Percentiles rank a stretch among this genome's conserved stretches.
phyloP scores from a whole-genome alignment of 139 green algal genomes.

The Chlorella sp. region DNA sequence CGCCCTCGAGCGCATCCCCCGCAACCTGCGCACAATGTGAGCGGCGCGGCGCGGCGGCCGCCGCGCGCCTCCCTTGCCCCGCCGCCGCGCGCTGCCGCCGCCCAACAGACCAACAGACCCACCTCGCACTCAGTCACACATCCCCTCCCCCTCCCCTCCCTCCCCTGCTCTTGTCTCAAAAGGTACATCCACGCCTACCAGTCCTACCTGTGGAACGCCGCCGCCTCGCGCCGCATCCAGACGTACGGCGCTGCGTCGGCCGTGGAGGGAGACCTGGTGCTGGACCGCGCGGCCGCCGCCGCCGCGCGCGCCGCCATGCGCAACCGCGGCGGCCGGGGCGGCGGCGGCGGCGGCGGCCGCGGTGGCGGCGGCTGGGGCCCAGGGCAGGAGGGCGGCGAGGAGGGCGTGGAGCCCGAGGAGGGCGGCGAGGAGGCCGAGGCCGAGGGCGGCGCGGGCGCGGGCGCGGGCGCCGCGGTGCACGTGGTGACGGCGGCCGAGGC shows the following conservation, averaged over 20 bases:
- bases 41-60: no score
- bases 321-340: not conserved
- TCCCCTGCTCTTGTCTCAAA: no score
- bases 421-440: not conserved
- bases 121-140: no score
- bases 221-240: slow-evolving; percentile 48
- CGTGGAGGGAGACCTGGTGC: slow-evolving; percentile 75
- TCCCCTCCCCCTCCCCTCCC: no score
- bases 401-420: slow-evolving; percentile 20
- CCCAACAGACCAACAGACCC: no score
- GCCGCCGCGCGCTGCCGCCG: no score
- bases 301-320: slow-evolving; percentile 2
- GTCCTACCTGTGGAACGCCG: slow-evolving; percentile 87
- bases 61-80: no score
- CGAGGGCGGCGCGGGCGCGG: not conserved
- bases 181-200: slow-evolving; percentile 97
- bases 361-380: slow-evolving; percentile 1
- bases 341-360: not conserved
- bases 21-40: slow-evolving; percentile 85
- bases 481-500: slow-evolving; percentile 81
- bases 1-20: slow-evolving; percentile 67
- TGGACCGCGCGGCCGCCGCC: slow-evolving; percentile 2
- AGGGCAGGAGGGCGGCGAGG: not conserved
- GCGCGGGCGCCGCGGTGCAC: slow-evolving; percentile 48
- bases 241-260: slow-evolving; percentile 51